phyloP scores from a whole-genome alignment of 2,329 filamentous ascomycete genomes.

The Aspergillus sp. region DNA sequence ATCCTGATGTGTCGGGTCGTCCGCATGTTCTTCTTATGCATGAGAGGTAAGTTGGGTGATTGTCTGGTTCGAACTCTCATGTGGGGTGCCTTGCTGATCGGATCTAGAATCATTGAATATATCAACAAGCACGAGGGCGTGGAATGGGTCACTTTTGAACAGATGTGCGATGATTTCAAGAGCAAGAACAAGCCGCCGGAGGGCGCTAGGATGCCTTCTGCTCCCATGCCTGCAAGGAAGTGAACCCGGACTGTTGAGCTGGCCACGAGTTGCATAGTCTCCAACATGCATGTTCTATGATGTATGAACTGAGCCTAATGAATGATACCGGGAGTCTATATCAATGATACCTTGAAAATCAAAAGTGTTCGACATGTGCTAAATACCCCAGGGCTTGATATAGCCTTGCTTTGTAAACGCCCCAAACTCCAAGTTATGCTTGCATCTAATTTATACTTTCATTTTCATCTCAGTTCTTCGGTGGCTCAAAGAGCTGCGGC shows the following conservation, averaged over 20 bases:
- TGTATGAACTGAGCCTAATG: background rate
- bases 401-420: conserved; percentile 14
- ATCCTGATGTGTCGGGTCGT: conserved; percentile 71
- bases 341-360: background rate
- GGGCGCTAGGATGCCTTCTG: conserved; percentile 30
- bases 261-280: background rate
- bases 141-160: conserved; percentile 59
- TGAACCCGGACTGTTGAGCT: background rate
- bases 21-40: conserved; percentile 75
- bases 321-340: background rate
- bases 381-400: background rate
- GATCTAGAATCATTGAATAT: conserved; percentile 61
- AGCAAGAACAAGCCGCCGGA: conserved; percentile 28
- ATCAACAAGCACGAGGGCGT: conserved; percentile 63
- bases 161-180: conserved; percentile 75
- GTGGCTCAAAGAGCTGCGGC: conserved; percentile 70
- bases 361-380: background rate
- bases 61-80: background rate
- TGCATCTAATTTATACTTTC: conserved; percentile 7
- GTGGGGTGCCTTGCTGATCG: conserved; percentile 9
- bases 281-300: background rate
- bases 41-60: conserved; percentile 57
- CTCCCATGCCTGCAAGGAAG: conserved; percentile 14
- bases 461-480: conserved; percentile 30
- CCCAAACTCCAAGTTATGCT: conserved; percentile 28